Base-by-base conservation (phyloP, 1,139 yeast genomes). In the Blastobotrys ciferrii region DNA sequence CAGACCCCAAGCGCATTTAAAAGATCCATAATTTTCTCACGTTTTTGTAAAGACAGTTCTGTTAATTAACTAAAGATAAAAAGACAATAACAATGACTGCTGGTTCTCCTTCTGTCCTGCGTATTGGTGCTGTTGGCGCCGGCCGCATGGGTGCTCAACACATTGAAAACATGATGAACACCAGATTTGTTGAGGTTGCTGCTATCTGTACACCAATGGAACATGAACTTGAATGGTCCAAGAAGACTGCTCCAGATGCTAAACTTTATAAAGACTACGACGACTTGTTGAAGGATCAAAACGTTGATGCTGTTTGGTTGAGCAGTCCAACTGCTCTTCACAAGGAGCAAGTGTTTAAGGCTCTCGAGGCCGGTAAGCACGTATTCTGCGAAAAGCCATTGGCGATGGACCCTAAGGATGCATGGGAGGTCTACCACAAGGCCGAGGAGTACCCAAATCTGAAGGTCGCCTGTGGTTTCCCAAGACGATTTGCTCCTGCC, bases 271-370 rank as follows among this genome's bases (percentile, higher is more conserved):
- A 28, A 19, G 48, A 44, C 38, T 51, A 33, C 41, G 58, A 56
- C 17, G 52, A 45, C 13, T 32, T 56, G 42, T 18, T 56, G 13
- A 36, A 36, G 23, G 50, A 56, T 23, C 37, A 42, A 4, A 43
- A 36, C n/a, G 35, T 54, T 18, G 57, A 56, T 37, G 58, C 53
- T 7, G 54, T 56, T 11, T 33, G 46, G 28, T 38, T 56, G 28
- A 39, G 57, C 28, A 53, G 54, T 14, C 58, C 58, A 5, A 55
- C 56, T 7, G 36, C 38, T 11, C 42, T 54, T 25, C 60, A 56
- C 42, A 45, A 53, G 25, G 55, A 57, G 40, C 60, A 55, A 15
- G 37, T 48, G 7, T 17, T 45, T 14, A 43, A 45, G 42, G 53
- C 57, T 2, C 45, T 56, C 15, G 46, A 40, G 17, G 13, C 36